phyloP scores from a whole-genome alignment of 768 basidiomycete genomes.

The Agaricus blazei region DNA sequence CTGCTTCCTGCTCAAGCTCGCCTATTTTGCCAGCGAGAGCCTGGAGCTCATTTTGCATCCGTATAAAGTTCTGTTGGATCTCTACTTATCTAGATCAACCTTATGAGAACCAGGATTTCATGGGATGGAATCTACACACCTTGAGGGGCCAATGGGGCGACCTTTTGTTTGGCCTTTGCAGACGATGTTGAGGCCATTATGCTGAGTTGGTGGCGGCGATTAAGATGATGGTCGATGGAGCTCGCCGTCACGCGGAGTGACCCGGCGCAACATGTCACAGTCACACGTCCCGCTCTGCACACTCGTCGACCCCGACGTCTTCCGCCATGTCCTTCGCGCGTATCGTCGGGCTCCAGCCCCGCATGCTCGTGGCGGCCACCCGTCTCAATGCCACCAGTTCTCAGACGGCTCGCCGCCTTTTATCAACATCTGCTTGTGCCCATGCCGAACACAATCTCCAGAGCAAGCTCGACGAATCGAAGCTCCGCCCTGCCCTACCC shows the following conservation, averaged over 20 bases:
- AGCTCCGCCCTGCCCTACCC: constrained; percentile 20
- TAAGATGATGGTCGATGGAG: constrained; percentile 19
- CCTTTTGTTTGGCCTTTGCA: constrained; percentile 57
- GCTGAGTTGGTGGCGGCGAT: neutral
- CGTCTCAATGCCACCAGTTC: constrained; percentile 26
- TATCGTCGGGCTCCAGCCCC: constrained; percentile 47
- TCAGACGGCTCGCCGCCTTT: constrained; percentile 43
- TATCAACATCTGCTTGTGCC: constrained; percentile 38
- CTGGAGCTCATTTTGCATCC: constrained; percentile 85
- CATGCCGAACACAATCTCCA: constrained; percentile 34
- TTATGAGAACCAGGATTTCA: constrained; percentile 24
- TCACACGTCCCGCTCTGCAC: constrained; percentile 30
- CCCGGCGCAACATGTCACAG: constrained; percentile 21
- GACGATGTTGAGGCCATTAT: constrained; percentile 40
- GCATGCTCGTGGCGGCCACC: constrained; percentile 29
- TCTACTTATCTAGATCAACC: constrained; percentile 54
- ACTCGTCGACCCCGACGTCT: constrained; percentile 33
- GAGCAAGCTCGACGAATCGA: constrained; percentile 30
- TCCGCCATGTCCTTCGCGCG: constrained; percentile 54
- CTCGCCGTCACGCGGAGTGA: constrained; percentile 42
- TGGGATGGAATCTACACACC: constrained; percentile 39
- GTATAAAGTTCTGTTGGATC: constrained; percentile 76
- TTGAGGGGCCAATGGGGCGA: constrained; percentile 58
- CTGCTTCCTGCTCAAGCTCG: constrained; percentile 92
- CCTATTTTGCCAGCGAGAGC: constrained; percentile 91